phyloP scores from a whole-genome alignment of 1,284 basidiomycete species.

The Leccinum ponderosum region DNA sequence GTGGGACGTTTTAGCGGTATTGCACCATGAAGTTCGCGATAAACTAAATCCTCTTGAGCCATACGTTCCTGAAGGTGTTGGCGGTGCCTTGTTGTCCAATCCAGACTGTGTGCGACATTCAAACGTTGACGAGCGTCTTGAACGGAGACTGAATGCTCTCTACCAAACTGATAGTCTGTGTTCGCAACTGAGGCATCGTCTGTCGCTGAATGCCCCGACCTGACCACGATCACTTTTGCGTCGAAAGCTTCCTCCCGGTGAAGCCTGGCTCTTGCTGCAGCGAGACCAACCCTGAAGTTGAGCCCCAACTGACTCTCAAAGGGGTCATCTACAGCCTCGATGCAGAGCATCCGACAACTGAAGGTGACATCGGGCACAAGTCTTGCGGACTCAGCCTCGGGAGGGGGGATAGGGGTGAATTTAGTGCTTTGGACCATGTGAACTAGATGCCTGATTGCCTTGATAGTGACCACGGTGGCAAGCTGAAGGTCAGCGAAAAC shows the following conservation, averaged over 20 bases:
- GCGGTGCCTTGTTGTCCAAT: conserved; percentile 69
- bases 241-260: conserved; percentile 83
- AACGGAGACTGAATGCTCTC: conserved; percentile 65
- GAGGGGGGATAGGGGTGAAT: conserved; percentile 52
- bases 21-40: conserved; percentile 37
- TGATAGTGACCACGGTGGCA: conserved; percentile 63
- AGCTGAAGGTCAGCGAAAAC: conserved; percentile 73
- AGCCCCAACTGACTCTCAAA: conserved; percentile 82
- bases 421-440: conserved; percentile 47
- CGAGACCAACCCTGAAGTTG: conserved; percentile 76
- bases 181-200: conserved; percentile 19
- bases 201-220: conserved; percentile 36
- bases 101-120: conserved; percentile 72
- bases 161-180: conserved; percentile 56
- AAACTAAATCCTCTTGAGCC: conserved; percentile 31
- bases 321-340: conserved; percentile 87
- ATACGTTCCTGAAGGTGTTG: conserved; percentile 38
- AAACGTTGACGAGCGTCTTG: conserved; percentile 77
- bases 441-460: conserved; percentile 66
- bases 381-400: conserved; percentile 73
- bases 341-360: conserved; percentile 57
- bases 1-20: conserved; percentile 31
- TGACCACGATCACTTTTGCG: conserved; percentile 72
- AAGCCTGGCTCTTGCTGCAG: conserved; percentile 74
- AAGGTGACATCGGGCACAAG: conserved; percentile 66